phyloP scores from a whole-genome alignment of 805 yeast genomes.

The Metschnikowia vanudenii region DNA sequence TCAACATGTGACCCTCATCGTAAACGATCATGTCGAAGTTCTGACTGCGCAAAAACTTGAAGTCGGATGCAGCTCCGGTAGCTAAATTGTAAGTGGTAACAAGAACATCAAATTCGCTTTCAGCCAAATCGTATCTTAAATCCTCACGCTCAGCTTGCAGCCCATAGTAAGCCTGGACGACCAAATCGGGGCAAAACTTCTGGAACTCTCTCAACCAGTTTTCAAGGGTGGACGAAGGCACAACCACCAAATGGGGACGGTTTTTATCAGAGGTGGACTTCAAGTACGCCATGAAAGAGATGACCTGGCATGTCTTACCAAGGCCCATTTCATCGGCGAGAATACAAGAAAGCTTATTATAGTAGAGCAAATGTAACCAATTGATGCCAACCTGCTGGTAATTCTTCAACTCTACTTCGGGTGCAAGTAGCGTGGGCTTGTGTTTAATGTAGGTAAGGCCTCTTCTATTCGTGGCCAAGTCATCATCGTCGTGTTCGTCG shows the following conservation, averaged over 20 bases:
- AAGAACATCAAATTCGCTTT: constrained; percentile 73
- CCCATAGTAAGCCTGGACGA: constrained; percentile 93
- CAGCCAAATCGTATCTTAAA: constrained; percentile 64
- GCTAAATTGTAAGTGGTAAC: constrained; percentile 95
- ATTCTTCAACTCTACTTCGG: constrained; percentile 67
- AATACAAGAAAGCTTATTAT: constrained; percentile 80
- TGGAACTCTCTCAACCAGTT: constrained; percentile 96
- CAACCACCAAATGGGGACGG: constrained; percentile 92
- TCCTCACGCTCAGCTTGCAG: constrained; percentile 81
- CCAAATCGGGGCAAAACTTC: constrained; percentile 78
- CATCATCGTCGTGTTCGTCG: constrained; percentile 28
- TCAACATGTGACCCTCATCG: constrained; percentile 97
- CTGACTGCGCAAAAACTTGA: constrained; percentile 69
- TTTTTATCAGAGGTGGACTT: constrained; percentile 53
- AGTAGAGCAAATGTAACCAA: constrained; percentile 83
- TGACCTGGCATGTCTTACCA: constrained; percentile 96
- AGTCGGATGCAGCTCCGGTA: constrained; percentile 80
- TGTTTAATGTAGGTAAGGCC: constrained; percentile 52
- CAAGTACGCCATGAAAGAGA: constrained; percentile 83
- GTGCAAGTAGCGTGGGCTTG: constrained; percentile 68
- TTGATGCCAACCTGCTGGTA: constrained; percentile 97
- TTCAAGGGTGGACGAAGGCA: constrained; percentile 94
- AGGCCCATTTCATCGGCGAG: constrained; percentile 98
- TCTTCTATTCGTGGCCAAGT: constrained; percentile 19
- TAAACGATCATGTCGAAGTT: constrained; percentile 86